Conservation (phyloP, 2,329 filamentous ascomycete genomes). For the Paraconiothyrium sp. region DNA sequence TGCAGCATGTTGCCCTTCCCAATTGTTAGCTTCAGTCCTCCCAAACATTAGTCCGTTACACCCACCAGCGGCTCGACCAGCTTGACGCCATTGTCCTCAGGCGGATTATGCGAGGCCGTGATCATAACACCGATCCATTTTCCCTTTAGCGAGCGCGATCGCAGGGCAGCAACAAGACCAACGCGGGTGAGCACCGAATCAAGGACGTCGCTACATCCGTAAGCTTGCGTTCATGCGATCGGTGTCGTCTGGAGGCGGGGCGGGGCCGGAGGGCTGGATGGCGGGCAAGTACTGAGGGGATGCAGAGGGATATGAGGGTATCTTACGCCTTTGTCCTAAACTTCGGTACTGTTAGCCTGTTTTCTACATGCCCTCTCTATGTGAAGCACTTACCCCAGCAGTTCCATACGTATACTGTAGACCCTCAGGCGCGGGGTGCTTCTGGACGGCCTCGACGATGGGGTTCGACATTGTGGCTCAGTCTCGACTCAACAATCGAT, state of each 20-base stretch:
- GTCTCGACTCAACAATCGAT: neutral
- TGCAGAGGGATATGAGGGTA: neutral
- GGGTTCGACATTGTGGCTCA: conserved; percentile 40
- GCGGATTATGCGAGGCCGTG: conserved; percentile 72
- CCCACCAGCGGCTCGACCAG: conserved; percentile 89
- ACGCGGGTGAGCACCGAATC: conserved; percentile 94
- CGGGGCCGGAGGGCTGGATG: neutral
- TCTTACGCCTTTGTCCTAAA: conserved; percentile 76
- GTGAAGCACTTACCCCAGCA: conserved; percentile 58
- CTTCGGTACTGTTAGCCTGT: conserved; percentile 47
- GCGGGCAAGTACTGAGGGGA: no score
- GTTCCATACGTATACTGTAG: conserved; percentile 53
- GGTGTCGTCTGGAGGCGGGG: conserved; percentile 23
- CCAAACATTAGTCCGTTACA: conserved; percentile 4
- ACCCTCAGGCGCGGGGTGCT: conserved; percentile 51
- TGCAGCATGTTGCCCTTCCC: conserved; percentile 86
- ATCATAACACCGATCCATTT: conserved; percentile 91
- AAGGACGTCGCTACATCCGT: conserved; percentile 71
- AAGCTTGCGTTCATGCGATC: conserved; percentile 39
- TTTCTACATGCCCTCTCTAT: neutral
- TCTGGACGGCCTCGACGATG: conserved; percentile 42
- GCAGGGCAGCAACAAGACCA: conserved; percentile 85
- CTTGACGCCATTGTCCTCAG: conserved; percentile 73
- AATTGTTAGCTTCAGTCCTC: conserved; percentile 26
- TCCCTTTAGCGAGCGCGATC: conserved; percentile 87